Base-by-base conservation (phyloP, 2,329 filamentous ascomycete species). In the Epichloe coenophiala region DNA sequence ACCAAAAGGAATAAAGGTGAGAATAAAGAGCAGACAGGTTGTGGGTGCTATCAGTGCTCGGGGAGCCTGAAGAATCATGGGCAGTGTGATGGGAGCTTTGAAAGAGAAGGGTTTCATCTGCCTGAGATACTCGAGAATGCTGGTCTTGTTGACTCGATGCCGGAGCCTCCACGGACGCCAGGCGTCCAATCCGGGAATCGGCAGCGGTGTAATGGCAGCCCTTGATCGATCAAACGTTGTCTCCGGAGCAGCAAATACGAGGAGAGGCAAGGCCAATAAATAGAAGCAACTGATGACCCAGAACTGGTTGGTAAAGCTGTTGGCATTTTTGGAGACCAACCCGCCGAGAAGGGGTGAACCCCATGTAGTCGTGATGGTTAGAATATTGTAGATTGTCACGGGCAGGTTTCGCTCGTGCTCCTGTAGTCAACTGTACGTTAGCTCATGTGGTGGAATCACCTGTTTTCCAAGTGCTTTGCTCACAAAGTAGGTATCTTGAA, bases 401-500 rank as follows among this genome's bases (percentile, higher is more conserved):
- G 72, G 71, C 2, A 63, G 46, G 17, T 66, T 64, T 45, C 75
- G 70, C 59, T 81, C 71, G 54, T 81, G 77, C 55, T 78, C 74
- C 76, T 59, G 21, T 45, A 4, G 8, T 37, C 21, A 17, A 36
- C 8, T 2, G 27, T 11, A 13, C 13, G 36, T 54, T 19, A 47
- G 50, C 9, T 7, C 3, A 3, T 15, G 9, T 37, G 33, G n/a
- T 19, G 3, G 9, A 6, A 19, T 3, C 11, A 27, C 19, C 11
- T 4, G 23, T 5, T 21, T 33, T 35, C 12, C n/a, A 19, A 4
- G 13, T 12, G 23, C 17, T 8, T 11, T 8, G 61, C 73, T 62
- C 60, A 79, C 76, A 58, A 77, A 80, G 59, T 72, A 81, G 1
- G 74, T 74, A 55, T 81, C 78, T 45, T 76, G 70, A 46, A 81